Conservation (phyloP, 176 grass and related monocot species). For the Phyllostachys edulis region DNA sequence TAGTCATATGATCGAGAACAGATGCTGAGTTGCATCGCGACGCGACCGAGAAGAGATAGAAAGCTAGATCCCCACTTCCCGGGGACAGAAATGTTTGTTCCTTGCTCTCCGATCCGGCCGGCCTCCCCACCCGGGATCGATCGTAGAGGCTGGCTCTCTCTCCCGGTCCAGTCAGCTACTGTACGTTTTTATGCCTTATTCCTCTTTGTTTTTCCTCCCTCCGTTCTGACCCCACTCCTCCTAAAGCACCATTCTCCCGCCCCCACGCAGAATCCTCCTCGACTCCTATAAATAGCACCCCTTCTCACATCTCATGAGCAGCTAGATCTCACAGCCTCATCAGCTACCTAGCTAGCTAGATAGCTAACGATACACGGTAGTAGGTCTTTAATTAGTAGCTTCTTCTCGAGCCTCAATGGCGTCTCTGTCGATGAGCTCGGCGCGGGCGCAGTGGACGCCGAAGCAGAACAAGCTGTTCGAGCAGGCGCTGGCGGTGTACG, state of each 20-base stretch:
- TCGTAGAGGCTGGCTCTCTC: neutral
- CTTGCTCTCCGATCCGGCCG: neutral
- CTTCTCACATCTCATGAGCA: constrained; percentile 18
- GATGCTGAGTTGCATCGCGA: constrained; percentile 31
- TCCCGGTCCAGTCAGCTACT: neutral
- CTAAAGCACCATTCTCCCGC: neutral
- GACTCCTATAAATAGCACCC: constrained; percentile 36
- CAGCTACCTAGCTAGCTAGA: neutral
- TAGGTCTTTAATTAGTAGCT: neutral
- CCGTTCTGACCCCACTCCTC: neutral
- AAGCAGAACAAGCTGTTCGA: constrained; percentile 84
- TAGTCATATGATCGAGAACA: constrained; percentile 7
- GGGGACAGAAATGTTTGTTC: constrained; percentile 44
- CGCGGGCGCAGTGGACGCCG: constrained; percentile 46
- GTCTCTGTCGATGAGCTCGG: constrained; percentile 43
- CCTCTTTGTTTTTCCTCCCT: neutral
- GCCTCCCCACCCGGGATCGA: neutral
- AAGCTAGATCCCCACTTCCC: constrained; percentile 53
- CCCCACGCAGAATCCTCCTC: neutral
- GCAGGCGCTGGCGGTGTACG: constrained; percentile 70
- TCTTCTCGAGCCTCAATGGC: constrained; percentile 27
- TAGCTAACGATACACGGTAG: neutral
- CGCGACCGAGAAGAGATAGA: constrained; percentile 43
- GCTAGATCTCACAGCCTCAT: neutral
- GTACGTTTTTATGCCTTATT: neutral